phyloP scores from a whole-genome alignment of 2,329 filamentous ascomycete species.

The Phialophora verrucosa region DNA sequence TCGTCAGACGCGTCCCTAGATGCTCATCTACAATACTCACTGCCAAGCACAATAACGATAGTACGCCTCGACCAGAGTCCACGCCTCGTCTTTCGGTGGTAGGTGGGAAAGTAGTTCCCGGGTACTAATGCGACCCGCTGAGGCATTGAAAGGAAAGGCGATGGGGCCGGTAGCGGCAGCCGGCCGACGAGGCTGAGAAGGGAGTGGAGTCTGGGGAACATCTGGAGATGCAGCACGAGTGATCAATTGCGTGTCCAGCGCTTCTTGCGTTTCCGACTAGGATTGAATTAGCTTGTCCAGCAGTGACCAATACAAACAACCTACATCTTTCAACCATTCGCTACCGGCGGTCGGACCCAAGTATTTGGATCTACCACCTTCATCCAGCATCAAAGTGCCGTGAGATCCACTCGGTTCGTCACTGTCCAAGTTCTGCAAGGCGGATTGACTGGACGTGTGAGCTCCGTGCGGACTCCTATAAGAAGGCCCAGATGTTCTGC shows the following conservation, averaged over 20 bases:
- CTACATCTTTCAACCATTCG: constrained; percentile 28
- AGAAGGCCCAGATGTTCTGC: neutral
- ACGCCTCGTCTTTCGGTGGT: constrained; percentile 22
- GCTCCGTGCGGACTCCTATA: neutral
- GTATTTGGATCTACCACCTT: constrained; percentile 24
- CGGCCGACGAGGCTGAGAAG: neutral
- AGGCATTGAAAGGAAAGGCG: constrained; percentile 25
- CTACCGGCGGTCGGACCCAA: constrained; percentile 25
- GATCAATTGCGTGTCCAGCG: constrained; percentile 3
- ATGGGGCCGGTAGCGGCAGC: constrained; percentile 2
- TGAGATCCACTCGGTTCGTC: constrained; percentile 15
- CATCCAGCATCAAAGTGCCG: constrained; percentile 22
- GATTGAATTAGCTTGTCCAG: constrained; percentile 15
- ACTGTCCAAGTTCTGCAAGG: neutral
- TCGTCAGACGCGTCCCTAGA: neutral
- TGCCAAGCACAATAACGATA: constrained; percentile 30
- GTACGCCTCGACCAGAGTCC: constrained; percentile 22
- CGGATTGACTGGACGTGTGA: neutral
- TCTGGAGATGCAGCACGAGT: constrained; percentile 17
- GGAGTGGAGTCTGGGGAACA: neutral
- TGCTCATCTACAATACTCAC: constrained; percentile 11
- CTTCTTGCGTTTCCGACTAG: constrained; percentile 24
- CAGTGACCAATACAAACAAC: neutral
- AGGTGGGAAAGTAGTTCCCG: constrained; percentile 16
- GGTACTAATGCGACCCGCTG: constrained; percentile 15